Evolutionary conservation across 805 yeast species (phyloP).

Genomic region (Suhomyces faveliae): DNA sequence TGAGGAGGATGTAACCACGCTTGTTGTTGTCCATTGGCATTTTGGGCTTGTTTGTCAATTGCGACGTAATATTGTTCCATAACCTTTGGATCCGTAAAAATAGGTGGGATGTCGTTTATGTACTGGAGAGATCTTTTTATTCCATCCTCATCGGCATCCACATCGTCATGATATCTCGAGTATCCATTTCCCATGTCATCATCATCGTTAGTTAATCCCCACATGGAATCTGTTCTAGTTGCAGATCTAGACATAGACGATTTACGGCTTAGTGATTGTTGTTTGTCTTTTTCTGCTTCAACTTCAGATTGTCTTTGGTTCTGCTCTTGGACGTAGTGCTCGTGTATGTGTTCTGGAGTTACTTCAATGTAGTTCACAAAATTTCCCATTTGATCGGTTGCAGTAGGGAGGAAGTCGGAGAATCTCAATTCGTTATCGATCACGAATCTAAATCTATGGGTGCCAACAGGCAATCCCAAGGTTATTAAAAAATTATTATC

Average conservation of each 20-base stretch:
- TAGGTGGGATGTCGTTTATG: conserved; percentile 73
- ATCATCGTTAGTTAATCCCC: conserved; percentile 63
- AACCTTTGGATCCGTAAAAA: conserved; percentile 79
- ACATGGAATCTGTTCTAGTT: conserved; percentile 55
- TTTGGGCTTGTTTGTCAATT: conserved; percentile 66
- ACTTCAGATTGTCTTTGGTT: conserved; percentile 12
- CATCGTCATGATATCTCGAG: conserved; percentile 68
- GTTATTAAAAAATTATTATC: conserved; percentile 64
- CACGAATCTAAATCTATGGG: conserved; percentile 89
- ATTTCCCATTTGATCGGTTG: conserved; percentile 95
- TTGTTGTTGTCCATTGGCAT: conserved; percentile 53
- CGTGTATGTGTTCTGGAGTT: conserved; percentile 38
- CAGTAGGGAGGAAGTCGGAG: conserved; percentile 88
- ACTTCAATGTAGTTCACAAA: conserved; percentile 90
- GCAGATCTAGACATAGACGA: conserved; percentile 29
- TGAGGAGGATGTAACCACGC: conserved; percentile 89
- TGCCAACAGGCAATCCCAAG: conserved; percentile 81
- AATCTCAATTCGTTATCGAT: conserved; percentile 91
- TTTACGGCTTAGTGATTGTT: conserved; percentile 20
- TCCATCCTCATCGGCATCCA: conserved; percentile 24
- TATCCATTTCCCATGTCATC: conserved; percentile 85
- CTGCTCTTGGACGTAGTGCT: conserved; percentile 29
- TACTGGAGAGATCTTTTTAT: conserved; percentile 35
- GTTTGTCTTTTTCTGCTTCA: conserved; percentile 20
- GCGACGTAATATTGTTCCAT: conserved; percentile 85